Evolutionary conservation across 208 protist genomes (phyloP).

Genomic region (Porcisia hertigi): DNA sequence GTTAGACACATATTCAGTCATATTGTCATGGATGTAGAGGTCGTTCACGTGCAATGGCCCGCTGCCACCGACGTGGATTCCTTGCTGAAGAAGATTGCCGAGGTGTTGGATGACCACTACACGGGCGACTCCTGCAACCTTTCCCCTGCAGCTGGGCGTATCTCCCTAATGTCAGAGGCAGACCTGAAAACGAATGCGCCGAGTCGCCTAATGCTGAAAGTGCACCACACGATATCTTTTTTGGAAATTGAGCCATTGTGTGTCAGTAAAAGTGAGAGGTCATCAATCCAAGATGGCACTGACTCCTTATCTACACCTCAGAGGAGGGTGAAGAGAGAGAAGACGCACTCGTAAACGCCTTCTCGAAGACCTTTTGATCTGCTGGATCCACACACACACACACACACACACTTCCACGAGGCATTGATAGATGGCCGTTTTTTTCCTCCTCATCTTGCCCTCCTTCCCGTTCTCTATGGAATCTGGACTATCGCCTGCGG

Average conservation of each 20-base stretch:
- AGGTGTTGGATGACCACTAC: constrained; percentile 14
- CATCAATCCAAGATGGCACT: neutral
- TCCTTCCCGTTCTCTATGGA: neutral
- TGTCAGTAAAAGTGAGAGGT: neutral
- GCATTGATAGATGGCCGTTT: neutral
- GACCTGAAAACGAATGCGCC: constrained; percentile 45
- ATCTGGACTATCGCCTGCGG: neutral
- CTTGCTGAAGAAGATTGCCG: constrained; percentile 10
- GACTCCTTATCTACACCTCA: neutral
- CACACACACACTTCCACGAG: neutral
- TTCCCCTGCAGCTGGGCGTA: constrained; percentile 18
- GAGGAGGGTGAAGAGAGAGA: neutral
- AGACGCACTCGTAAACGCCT: neutral
- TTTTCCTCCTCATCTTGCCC: neutral
- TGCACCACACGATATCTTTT: constrained; percentile 32
- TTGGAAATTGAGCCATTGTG: constrained; percentile 1
- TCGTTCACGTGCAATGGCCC: constrained; percentile 59
- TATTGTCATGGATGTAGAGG: constrained; percentile 74
- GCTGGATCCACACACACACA: neutral
- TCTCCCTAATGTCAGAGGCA: constrained; percentile 54
- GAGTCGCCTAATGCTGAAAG: constrained; percentile 68
- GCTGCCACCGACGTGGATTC: constrained; percentile 5
- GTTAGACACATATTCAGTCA: constrained; percentile 86
- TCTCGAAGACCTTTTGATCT: neutral
- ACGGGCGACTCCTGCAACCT: neutral